Evolutionary conservation across 2,329 filamentous ascomycete species (phyloP).

Genomic region (Nakataea oryzae): DNA sequence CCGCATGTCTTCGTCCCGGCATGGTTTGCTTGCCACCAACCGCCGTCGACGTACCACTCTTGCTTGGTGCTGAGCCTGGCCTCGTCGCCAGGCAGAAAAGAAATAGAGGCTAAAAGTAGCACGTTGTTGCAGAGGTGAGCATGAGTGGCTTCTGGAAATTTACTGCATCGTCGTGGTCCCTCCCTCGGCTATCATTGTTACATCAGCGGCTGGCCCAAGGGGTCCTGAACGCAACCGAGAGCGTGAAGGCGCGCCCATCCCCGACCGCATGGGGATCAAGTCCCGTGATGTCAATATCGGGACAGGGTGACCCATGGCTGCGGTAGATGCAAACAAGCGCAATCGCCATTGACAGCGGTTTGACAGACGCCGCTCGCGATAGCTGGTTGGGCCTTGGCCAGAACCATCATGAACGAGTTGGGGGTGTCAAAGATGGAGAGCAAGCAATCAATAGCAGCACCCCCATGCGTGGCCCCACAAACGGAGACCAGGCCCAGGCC

Average conservation of each 20-base stretch:
- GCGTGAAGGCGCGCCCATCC: background rate
- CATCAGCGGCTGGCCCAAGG: background rate
- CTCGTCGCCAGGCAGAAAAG: constrained; percentile 6
- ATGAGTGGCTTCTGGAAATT: background rate
- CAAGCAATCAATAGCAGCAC: no score
- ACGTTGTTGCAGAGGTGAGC: background rate
- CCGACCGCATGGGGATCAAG: background rate
- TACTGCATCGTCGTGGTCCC: constrained; percentile 2
- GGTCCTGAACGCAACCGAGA: background rate
- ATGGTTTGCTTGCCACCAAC: background rate
- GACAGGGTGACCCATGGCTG: no score
- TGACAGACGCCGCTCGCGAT: no score
- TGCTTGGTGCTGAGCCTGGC: constrained; percentile 3
- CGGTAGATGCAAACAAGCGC: background rate
- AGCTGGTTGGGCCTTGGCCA: no score
- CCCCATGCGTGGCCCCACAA: no score
- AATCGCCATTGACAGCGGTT: no score
- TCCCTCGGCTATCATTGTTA: background rate
- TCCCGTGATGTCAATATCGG: background rate
- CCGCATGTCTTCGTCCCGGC: background rate
- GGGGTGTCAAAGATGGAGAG: no score
- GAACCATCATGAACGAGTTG: no score
- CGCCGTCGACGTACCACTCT: constrained; percentile 4
- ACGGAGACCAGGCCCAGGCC: background rate
- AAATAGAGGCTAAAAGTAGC: constrained; percentile 2